These are phyloP conservation scores for Globisporangium radiosum DNA, from an alignment of 352 stramenopile genomes.

Conservation along the genomic window DNA sequence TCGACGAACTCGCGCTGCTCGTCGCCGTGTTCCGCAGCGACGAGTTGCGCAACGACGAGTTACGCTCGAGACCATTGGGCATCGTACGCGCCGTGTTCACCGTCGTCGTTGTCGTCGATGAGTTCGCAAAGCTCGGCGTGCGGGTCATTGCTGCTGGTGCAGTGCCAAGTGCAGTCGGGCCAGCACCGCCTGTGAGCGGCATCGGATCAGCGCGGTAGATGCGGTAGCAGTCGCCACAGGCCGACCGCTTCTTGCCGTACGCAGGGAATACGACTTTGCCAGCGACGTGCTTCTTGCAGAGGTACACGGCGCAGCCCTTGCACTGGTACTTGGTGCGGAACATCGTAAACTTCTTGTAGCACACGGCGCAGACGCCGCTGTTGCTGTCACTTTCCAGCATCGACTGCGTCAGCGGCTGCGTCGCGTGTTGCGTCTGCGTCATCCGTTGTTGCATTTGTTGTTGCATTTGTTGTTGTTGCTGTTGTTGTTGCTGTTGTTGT, in stretches of 20 bases:
- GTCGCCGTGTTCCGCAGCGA: conserved; percentile 9
- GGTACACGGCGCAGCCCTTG: conserved; percentile 68
- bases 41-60: conserved; percentile 3
- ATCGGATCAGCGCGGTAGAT: conserved; percentile 53
- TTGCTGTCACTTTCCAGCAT: conserved; percentile 45
- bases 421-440: background rate
- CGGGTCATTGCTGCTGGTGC: conserved; percentile 10
- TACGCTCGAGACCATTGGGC: conserved; percentile 6
- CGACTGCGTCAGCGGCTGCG: conserved; percentile 13
- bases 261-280: conserved; percentile 56
- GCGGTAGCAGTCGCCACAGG: conserved; percentile 73
- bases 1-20: conserved; percentile 9
- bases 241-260: conserved; percentile 61
- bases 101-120: conserved; percentile 7
- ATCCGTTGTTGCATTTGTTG: background rate
- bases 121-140: conserved; percentile 16
- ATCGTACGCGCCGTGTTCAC: conserved; percentile 5
- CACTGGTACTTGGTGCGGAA: conserved; percentile 86
- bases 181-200: conserved; percentile 17
- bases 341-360: conserved; percentile 83
- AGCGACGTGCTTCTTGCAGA: conserved; percentile 79
- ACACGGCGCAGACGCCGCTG: conserved; percentile 63
- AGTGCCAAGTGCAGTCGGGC: conserved; percentile 1
- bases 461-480: background rate
- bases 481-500: conserved; percentile 11